Conservation (phyloP, 164 flowering plant genomes). For the Euptelea pleiosperma region DNA sequence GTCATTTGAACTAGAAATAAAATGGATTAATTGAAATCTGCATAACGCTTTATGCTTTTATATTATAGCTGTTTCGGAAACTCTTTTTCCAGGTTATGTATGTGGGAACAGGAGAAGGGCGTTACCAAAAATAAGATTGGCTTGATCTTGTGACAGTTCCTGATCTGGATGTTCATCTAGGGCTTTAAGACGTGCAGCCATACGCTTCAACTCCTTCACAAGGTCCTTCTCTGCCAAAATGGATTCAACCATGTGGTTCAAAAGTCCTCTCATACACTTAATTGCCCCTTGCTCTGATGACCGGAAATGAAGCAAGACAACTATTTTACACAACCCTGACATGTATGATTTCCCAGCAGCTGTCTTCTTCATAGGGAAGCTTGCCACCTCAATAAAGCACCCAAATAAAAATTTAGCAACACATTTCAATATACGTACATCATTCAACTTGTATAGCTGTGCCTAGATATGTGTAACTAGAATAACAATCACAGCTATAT, state of each 20-base stretch:
- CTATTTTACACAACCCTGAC: slow-evolving; percentile 62
- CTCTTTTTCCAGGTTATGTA: neutral
- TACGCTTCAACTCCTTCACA: slow-evolving; percentile 60
- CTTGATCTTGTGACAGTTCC: slow-evolving; percentile 49
- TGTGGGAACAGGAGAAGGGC: neutral
- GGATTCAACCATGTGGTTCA: slow-evolving; percentile 42
- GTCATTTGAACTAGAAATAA: neutral
- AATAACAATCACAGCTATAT: neutral
- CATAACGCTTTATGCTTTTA: neutral
- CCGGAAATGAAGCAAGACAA: slow-evolving; percentile 55
- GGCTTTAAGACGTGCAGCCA: slow-evolving; percentile 57
- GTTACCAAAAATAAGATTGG: slow-evolving; percentile 57
- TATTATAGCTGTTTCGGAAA: neutral
- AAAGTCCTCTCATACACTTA: slow-evolving; percentile 61
- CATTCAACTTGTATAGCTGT: neutral
- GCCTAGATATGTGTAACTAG: neutral
- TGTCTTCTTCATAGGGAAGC: slow-evolving; percentile 65
- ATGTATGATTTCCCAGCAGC: slow-evolving; percentile 76
- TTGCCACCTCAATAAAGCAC: slow-evolving; percentile 44
- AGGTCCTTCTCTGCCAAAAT: slow-evolving; percentile 63
- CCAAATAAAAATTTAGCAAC: slow-evolving; percentile 2
- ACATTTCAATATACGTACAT: neutral
- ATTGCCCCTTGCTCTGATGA: slow-evolving; percentile 63
- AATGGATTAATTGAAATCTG: neutral
- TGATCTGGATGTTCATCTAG: slow-evolving; percentile 58